phyloP scores from a whole-genome alignment of 345 rosid species.

The Combretum micranthum region DNA sequence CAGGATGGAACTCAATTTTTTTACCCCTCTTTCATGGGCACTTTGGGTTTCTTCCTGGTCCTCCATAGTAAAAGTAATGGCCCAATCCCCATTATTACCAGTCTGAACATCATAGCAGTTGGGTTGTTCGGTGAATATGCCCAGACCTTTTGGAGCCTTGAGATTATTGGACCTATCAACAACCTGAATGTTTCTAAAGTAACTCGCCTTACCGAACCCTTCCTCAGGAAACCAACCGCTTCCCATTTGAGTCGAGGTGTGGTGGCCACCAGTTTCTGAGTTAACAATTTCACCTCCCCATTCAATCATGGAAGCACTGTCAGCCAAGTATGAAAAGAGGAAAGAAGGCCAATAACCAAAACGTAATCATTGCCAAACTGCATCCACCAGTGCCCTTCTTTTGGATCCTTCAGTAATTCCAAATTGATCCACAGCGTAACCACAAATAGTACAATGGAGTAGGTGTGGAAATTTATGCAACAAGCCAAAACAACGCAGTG shows the following conservation, averaged over 20 bases:
- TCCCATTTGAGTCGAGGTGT: conserved; percentile 53
- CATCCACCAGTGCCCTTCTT: conserved; percentile 58
- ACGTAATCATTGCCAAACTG: conserved; percentile 39
- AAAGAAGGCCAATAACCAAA: conserved; percentile 46
- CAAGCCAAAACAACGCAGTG: too few species aligned
- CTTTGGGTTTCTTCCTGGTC: conserved; percentile 42
- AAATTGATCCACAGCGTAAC: too few species aligned
- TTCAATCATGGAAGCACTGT: conserved; percentile 46
- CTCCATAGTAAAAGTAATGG: conserved; percentile 47
- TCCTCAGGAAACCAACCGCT: conserved; percentile 47
- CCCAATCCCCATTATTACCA: conserved; percentile 39
- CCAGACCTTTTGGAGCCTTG: conserved; percentile 35
- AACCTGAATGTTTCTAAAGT: conserved; percentile 42
- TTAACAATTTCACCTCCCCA: conserved; percentile 58
- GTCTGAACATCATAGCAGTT: conserved; percentile 45
- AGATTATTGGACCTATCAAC: conserved; percentile 45
- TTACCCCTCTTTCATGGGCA: conserved; percentile 18
- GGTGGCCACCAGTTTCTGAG: conserved; percentile 29
- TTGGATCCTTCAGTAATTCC: conserved; percentile 32
- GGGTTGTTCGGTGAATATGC: conserved; percentile 38
- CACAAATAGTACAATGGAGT: too few species aligned
- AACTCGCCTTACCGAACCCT: conserved; percentile 47
- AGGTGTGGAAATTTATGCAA: too few species aligned
- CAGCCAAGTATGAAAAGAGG: conserved; percentile 45
- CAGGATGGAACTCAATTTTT: too few species aligned